phyloP scores from a whole-genome alignment of 371 early-diverging fungal species.

The Chytridium lagenaria region DNA sequence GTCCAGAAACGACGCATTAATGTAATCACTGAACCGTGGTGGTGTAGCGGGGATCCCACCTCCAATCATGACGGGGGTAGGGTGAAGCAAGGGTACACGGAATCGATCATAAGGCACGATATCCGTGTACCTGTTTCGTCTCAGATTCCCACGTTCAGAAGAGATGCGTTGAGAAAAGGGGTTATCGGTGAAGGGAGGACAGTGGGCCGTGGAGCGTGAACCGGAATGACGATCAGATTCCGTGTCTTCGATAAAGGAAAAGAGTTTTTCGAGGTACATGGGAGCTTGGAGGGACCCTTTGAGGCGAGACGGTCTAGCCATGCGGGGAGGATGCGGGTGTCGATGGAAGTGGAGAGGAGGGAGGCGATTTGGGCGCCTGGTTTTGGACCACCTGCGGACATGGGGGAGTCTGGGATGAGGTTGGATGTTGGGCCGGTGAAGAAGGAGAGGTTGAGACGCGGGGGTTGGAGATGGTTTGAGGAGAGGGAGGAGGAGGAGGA shows the following conservation, averaged over 20 bases:
- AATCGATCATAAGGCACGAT: slow-evolving; percentile 74
- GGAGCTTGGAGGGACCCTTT: slow-evolving; percentile 18
- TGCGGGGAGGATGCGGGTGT: slow-evolving; percentile 21
- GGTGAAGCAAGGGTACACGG: slow-evolving; percentile 38
- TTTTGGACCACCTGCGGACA: slow-evolving; percentile 38
- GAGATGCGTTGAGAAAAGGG: slow-evolving; percentile 29
- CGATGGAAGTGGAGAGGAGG: slow-evolving; percentile 22
- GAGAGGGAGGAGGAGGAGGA: slow-evolving; percentile 17
- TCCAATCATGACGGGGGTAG: slow-evolving; percentile 23
- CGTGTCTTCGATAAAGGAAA: slow-evolving; percentile 30
- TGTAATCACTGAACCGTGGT: slow-evolving; percentile 63
- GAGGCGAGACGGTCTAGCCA: slow-evolving; percentile 25
- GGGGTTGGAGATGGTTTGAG: slow-evolving; percentile 17
- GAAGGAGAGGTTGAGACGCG: slow-evolving; percentile 27
- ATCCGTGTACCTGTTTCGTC: slow-evolving; percentile 75
- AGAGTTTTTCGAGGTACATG: slow-evolving; percentile 28
- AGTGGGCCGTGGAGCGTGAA: too few species aligned
- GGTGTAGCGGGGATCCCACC: slow-evolving; percentile 24
- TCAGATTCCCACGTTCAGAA: slow-evolving; percentile 22
- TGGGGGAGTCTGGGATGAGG: slow-evolving; percentile 14
- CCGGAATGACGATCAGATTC: slow-evolving; percentile 25
- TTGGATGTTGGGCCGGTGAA: neutral
- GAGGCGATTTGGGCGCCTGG: slow-evolving; percentile 36
- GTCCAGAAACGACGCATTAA: slow-evolving; percentile 73
- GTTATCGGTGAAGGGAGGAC: slow-evolving; percentile 5